Evolutionary conservation across 2,329 filamentous ascomycete genomes (phyloP).

Genomic region (Phyllosticta citriasiana): DNA sequence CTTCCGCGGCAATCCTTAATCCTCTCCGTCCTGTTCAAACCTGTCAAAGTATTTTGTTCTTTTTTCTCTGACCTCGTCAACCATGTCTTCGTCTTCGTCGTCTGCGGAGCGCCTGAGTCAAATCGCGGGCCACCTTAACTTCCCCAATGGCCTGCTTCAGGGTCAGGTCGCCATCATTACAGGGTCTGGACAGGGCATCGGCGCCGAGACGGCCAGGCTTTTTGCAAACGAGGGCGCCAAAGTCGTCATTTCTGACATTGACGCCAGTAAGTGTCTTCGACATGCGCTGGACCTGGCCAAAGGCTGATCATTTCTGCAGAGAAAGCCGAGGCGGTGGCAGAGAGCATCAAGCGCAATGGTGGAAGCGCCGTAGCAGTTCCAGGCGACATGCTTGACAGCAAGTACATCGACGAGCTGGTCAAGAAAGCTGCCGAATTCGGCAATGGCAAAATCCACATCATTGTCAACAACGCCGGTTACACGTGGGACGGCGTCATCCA

Average conservation of each 20-base stretch:
- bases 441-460: constrained; percentile 77
- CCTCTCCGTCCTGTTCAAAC: background rate
- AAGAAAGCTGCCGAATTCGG: constrained; percentile 70
- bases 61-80: background rate
- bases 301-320: constrained; percentile 32
- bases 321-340: constrained; percentile 59
- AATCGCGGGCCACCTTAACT: constrained; percentile 71
- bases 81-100: background rate
- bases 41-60: background rate
- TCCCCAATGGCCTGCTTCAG: constrained; percentile 65
- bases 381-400: constrained; percentile 64
- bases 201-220: constrained; percentile 68
- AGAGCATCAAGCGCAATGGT: constrained; percentile 57
- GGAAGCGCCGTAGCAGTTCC: constrained; percentile 62
- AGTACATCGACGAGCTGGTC: constrained; percentile 64
- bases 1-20: background rate
- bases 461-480: constrained; percentile 86
- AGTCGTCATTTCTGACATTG: constrained; percentile 76
- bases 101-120: constrained; percentile 51
- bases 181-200: constrained; percentile 77
- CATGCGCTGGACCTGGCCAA: background rate
- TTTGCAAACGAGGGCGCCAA: constrained; percentile 85
- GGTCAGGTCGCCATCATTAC: constrained; percentile 84
- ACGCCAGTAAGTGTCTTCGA: constrained; percentile 45
- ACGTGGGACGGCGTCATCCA: constrained; percentile 91